Conservation (phyloP, 208 protist species). For the Angomonas desouzai region DNA sequence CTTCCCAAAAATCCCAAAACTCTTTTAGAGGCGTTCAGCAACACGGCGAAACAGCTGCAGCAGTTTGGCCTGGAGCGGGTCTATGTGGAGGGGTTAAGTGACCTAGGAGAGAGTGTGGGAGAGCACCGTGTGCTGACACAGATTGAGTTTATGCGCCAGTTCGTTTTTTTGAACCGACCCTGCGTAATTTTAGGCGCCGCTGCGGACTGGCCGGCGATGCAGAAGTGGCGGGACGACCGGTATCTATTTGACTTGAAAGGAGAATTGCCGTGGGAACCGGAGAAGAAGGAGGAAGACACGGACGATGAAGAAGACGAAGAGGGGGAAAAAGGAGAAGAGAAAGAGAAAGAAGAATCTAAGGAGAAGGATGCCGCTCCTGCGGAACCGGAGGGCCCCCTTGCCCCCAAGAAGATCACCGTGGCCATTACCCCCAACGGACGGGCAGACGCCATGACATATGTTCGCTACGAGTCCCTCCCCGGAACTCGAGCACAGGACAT, state of each 20-base stretch:
- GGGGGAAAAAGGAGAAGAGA: neutral
- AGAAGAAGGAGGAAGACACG: conserved; percentile 25
- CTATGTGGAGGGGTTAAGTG: conserved; percentile 27
- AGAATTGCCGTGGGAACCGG: conserved; percentile 23
- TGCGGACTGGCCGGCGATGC: conserved; percentile 69
- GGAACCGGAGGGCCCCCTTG: conserved; percentile 1
- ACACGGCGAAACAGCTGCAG: conserved; percentile 51
- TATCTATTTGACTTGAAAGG: conserved; percentile 79
- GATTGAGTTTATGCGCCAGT: conserved; percentile 82
- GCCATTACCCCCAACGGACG: conserved; percentile 90
- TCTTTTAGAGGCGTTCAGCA: conserved; percentile 59
- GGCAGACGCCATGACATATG: conserved; percentile 81
- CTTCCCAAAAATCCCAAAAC: conserved; percentile 13
- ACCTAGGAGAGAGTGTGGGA: conserved; percentile 8
- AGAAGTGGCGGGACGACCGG: conserved; percentile 61
- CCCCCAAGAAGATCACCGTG: conserved; percentile 62
- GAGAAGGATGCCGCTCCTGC: conserved; percentile 5
- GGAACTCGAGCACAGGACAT: neutral
- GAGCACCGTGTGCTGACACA: conserved; percentile 44
- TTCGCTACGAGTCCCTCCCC: conserved; percentile 39
- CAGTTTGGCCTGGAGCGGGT: conserved; percentile 71
- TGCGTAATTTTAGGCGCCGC: conserved; percentile 75
- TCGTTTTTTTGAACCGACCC: conserved; percentile 76
- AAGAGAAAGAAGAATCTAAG: neutral
- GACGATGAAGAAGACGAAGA: conserved; percentile 14